Percentiles rank a stretch among this genome's conserved stretches.
phyloP scores from a whole-genome alignment of 495 filamentous ascomycete genomes.

The Talaromyces nanjingensis region DNA sequence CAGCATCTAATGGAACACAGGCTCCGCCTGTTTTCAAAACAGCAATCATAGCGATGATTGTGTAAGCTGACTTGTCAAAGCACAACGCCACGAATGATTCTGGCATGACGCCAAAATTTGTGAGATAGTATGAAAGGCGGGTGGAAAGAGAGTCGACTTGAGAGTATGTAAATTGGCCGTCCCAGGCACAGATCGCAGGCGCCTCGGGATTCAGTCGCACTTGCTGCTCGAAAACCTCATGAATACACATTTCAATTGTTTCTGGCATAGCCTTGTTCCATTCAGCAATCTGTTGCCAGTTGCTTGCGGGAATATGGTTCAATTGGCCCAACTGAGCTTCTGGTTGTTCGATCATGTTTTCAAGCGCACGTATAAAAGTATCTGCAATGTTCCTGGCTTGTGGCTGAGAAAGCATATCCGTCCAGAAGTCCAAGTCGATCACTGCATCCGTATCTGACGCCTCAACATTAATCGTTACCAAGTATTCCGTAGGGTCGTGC shows the following conservation, averaged over 20 bases:
- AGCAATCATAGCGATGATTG: slow-evolving; percentile 32
- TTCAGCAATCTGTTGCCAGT: slow-evolving; percentile 27
- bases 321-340: slow-evolving; percentile 29
- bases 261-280: slow-evolving; percentile 40
- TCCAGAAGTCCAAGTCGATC: slow-evolving; percentile 54
- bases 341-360: slow-evolving; percentile 31
- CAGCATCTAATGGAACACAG: slow-evolving; percentile 31
- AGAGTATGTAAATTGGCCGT: slow-evolving; percentile 43
- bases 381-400: slow-evolving; percentile 47
- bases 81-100: slow-evolving; percentile 31
- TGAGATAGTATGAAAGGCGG: slow-evolving; percentile 36
- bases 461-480: slow-evolving; percentile 49
- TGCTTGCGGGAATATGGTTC: slow-evolving; percentile 28
- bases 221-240: slow-evolving; percentile 36
- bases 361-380: slow-evolving; percentile 38
- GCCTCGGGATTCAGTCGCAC: slow-evolving; percentile 26
- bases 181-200: slow-evolving; percentile 40
- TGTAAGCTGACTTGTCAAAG: slow-evolving; percentile 35
- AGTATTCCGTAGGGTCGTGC: slow-evolving; percentile 52
- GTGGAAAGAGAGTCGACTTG: slow-evolving; percentile 41
- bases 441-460: slow-evolving; percentile 33
- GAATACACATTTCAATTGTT: slow-evolving; percentile 30
- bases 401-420: slow-evolving; percentile 35
- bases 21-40: slow-evolving; percentile 39
- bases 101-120: slow-evolving; percentile 29